Evolutionary conservation across 2,329 filamentous ascomycete species (phyloP).

Genomic region (Fusarium nelsonii): DNA sequence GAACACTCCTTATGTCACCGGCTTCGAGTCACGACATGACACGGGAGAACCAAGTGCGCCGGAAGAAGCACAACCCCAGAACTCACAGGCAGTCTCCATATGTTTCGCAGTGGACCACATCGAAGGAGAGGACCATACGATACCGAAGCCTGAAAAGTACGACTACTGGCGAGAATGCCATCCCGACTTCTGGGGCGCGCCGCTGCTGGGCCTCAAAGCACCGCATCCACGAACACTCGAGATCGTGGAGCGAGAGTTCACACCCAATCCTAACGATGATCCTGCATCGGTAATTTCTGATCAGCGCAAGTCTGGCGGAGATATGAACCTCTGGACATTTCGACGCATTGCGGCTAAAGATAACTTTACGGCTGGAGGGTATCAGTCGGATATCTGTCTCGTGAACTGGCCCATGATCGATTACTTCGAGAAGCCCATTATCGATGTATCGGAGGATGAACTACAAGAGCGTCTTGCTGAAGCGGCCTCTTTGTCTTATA

Average conservation of each 20-base stretch:
- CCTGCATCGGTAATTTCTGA: conserved; percentile 42
- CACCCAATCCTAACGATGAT: conserved; percentile 46
- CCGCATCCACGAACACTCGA: conserved; percentile 47
- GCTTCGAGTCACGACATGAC: conserved; percentile 44
- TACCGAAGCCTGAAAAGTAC: conserved; percentile 40
- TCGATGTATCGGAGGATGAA: conserved; percentile 42
- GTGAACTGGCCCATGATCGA: conserved; percentile 51
- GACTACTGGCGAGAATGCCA: conserved; percentile 45
- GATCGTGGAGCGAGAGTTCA: conserved; percentile 48
- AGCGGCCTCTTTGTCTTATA: conserved; percentile 45
- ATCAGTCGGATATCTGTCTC: conserved; percentile 46
- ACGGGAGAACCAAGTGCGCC: conserved; percentile 48
- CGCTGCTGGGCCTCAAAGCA: conserved; percentile 42
- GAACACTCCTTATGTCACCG: conserved; percentile 45
- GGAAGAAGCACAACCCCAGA: conserved; percentile 44
- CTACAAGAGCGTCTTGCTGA: conserved; percentile 29
- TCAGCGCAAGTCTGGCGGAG: conserved; percentile 45
- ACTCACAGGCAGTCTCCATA: conserved; percentile 49
- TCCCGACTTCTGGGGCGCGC: conserved; percentile 48
- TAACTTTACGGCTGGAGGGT: conserved; percentile 43
- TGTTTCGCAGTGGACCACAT: conserved; percentile 50
- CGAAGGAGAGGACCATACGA: conserved; percentile 45
- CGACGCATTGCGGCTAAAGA: conserved; percentile 44
- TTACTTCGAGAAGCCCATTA: conserved; percentile 49
- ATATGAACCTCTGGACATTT: conserved; percentile 50